Base-by-base conservation (phyloP, 768 basidiomycete species). In the Boletus rubescentipes region DNA sequence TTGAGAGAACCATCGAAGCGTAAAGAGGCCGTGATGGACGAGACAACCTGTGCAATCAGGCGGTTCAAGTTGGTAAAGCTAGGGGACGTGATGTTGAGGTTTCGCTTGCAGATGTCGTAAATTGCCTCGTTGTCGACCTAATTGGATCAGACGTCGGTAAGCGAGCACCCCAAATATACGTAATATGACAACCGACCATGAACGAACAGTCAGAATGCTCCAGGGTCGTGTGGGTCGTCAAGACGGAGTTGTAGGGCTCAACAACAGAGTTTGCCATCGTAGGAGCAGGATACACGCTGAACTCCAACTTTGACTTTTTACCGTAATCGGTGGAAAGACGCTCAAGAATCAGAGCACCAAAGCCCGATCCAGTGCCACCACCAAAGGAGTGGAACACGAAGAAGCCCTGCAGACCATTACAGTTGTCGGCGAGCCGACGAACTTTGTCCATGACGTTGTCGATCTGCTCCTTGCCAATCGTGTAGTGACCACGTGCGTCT, bases 371-470 rank as follows among this genome's bases (percentile, higher is more conserved):
- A 59, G 96, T 98, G 74, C 96, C 96, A 68, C 96, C 96, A 72
- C 96, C 96, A 73, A 99, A 98, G 45, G 96, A 99, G 80, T 98
- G 96, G 87, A 98, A 98, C 64, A 97, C 93, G 71, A 98, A 98
- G 82, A 98, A 99, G 57, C 96, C 96, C 73, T 98, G 96, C 26
- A 98, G 86, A 65, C 96, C 96, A 50, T 83, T 81, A 78, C 96
- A 98, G 79, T 95, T 95, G 73, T 99, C 96, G 51, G 96, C 89
- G 49, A 99, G 83, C 62, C 89, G 86, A 69, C 96, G 91, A 63
- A 97, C 80, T 68, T 90, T 94, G 77, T 99, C 96, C 84, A 97
- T 89, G 46, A 96, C 94, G 16, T 82, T 84, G 75, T 98, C 96
- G 67, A 99, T 94, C 64, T 94, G 85, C 74, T 98, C 96, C 76